Conservation (phyloP, 2,329 filamentous ascomycete species). For the Fusarium incarnatum region DNA sequence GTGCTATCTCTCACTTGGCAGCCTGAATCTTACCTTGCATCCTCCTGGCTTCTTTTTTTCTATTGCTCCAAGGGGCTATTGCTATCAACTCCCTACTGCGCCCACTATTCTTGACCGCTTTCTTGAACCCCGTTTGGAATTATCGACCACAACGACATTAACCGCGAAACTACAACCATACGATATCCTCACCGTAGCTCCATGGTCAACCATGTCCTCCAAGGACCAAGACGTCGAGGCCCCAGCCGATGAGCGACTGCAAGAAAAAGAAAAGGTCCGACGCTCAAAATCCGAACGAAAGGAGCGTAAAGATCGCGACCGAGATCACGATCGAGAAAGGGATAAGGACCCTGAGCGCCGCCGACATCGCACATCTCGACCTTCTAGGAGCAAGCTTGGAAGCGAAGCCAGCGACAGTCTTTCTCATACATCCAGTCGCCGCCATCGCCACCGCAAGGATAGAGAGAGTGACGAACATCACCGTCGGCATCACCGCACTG, state of each 20-base stretch:
- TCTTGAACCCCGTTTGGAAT: constrained; percentile 29
- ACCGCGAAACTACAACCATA: constrained; percentile 17
- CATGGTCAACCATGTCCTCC: constrained; percentile 55
- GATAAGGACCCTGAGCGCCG: constrained; percentile 52
- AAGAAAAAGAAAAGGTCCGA: constrained; percentile 57
- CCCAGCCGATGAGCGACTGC: constrained; percentile 51
- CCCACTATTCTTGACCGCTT: constrained; percentile 29
- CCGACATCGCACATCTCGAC: constrained; percentile 56
- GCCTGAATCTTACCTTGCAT: constrained; percentile 19
- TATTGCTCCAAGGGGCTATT: constrained; percentile 3
- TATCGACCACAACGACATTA: constrained; percentile 19
- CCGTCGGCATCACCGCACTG: constrained; percentile 41
- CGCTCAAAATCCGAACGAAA: constrained; percentile 56
- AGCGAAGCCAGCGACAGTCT: constrained; percentile 56
- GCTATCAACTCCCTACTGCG: constrained; percentile 11
- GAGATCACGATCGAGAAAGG: constrained; percentile 49
- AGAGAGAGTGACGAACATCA: constrained; percentile 52
- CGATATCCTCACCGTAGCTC: constrained; percentile 17
- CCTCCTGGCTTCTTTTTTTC: neutral
- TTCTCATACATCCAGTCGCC: constrained; percentile 53
- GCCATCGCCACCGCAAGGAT: constrained; percentile 49
- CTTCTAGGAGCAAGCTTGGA: constrained; percentile 55
- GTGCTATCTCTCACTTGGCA: constrained; percentile 7
- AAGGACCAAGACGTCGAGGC: constrained; percentile 57
- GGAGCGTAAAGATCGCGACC: constrained; percentile 52